These are phyloP conservation scores for Nitzschia sp. DNA, from an alignment of 108 stramenopile genomes.

Conservation along the genomic window DNA sequence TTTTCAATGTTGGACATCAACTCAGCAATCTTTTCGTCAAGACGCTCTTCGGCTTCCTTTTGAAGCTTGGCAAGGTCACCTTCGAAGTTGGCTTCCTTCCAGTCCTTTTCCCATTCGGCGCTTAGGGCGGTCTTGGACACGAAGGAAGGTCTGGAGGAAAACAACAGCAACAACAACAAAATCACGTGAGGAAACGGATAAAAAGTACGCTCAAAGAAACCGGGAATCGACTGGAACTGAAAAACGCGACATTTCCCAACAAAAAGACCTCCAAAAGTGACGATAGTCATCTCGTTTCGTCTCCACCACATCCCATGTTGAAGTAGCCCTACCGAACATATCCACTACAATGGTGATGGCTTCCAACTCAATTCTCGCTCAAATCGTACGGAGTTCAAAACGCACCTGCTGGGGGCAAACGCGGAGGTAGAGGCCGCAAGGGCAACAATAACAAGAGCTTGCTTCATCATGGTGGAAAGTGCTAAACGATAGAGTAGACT, in stretches of 20 bases:
- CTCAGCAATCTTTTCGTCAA: slow-evolving; percentile 78
- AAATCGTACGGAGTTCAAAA: slow-evolving; percentile 1
- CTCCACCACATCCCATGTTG: no score
- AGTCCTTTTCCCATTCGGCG: slow-evolving; percentile 48
- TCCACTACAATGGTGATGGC: background rate
- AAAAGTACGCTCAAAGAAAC: no score
- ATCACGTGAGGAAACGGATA: slow-evolving; percentile 1
- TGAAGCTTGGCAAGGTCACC: slow-evolving; percentile 67
- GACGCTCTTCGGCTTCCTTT: slow-evolving; percentile 78
- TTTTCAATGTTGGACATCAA: slow-evolving; percentile 74
- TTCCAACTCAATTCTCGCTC: background rate
- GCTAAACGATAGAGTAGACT: background rate
- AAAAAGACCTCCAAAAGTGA: no score
- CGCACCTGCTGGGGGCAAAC: slow-evolving; percentile 76
- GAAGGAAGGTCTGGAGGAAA: slow-evolving; percentile 23
- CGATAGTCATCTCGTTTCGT: no score
- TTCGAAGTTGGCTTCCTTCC: slow-evolving; percentile 72
- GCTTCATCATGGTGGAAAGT: slow-evolving; percentile 61
- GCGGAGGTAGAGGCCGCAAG: slow-evolving; percentile 78
- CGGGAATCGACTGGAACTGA: no score
- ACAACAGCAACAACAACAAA: slow-evolving; percentile 4
- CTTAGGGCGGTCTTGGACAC: slow-evolving; percentile 18
- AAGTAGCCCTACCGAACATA: no score
- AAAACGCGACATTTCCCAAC: no score
- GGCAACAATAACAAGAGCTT: slow-evolving; percentile 59